phyloP scores from a whole-genome alignment of 169 alveolate genomes.

The Plasmodium vinckei region DNA sequence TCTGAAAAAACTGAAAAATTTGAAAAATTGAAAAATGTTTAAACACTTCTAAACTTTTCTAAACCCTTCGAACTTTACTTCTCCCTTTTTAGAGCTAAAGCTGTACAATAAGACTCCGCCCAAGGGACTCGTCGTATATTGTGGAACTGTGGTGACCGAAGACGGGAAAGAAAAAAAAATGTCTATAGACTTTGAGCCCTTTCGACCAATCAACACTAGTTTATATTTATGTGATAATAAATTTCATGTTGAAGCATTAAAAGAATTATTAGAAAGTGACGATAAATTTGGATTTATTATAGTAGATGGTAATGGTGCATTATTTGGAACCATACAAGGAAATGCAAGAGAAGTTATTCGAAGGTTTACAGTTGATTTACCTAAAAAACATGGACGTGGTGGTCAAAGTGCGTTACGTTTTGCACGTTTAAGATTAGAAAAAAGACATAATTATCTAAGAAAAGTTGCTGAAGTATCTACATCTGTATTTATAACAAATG shows the following conservation, averaged over 20 bases:
- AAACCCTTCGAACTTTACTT: neutral
- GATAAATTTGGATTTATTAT: slow-evolving; percentile 98
- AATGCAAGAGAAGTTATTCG: slow-evolving; percentile 92
- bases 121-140: slow-evolving; percentile 97
- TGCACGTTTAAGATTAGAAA: slow-evolving; percentile 99
- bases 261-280: slow-evolving; percentile 93
- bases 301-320: slow-evolving; percentile 98
- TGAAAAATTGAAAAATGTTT: too few species aligned
- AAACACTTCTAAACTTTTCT: neutral
- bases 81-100: slow-evolving; percentile 87
- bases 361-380: slow-evolving; percentile 97
- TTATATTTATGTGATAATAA: slow-evolving; percentile 97
- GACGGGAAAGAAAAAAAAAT: slow-evolving; percentile 97
- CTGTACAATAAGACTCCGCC: slow-evolving; percentile 97
- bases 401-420: slow-evolving; percentile 99
- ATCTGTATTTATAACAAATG: slow-evolving; percentile 96
- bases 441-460: slow-evolving; percentile 97
- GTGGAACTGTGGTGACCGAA: slow-evolving; percentile 97
- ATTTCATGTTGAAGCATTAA: slow-evolving; percentile 94
- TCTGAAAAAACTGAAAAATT: neutral
- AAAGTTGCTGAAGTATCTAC: slow-evolving; percentile 98
- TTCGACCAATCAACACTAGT: slow-evolving; percentile 97
- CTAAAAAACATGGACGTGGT: slow-evolving; percentile 99
- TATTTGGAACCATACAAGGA: slow-evolving; percentile 98
- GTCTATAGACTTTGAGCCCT: slow-evolving; percentile 98